phyloP scores from a whole-genome alignment of 352 stramenopile genomes.

The Phytopythium litorale region DNA sequence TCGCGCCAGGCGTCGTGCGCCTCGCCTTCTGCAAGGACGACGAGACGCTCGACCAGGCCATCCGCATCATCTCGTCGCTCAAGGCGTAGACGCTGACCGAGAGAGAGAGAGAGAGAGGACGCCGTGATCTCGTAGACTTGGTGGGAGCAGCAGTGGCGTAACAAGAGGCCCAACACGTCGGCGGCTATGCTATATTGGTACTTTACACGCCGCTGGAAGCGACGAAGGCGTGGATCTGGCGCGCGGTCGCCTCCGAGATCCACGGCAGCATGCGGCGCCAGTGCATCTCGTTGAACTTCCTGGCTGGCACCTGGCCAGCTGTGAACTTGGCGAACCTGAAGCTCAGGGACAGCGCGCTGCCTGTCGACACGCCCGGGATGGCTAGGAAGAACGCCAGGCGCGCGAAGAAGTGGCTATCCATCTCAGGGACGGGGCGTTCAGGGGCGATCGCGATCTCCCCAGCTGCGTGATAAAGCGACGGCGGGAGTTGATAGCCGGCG shows the following conservation, averaged over 20 bases:
- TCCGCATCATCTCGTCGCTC: slow-evolving; percentile 67
- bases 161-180: not conserved
- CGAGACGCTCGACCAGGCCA: slow-evolving; percentile 87
- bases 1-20: slow-evolving; percentile 77
- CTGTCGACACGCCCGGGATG: slow-evolving; percentile 45
- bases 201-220: slow-evolving; percentile 13
- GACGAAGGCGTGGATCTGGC: slow-evolving; percentile 47
- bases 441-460: too few species aligned
- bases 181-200: slow-evolving; percentile 1
- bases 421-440: not conserved
- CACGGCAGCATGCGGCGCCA: slow-evolving; percentile 84
- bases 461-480: not conserved
- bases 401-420: slow-evolving; percentile 47
- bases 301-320: slow-evolving; percentile 51
- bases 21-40: slow-evolving; percentile 98
- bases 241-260: slow-evolving; percentile 55
- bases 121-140: too few species aligned
- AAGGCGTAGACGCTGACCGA: slow-evolving; percentile 11
- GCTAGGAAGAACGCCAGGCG: slow-evolving; percentile 60
- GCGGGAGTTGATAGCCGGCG: slow-evolving; percentile 32
- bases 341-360: slow-evolving; percentile 63
- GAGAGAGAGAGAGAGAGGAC: too few species aligned
- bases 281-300: slow-evolving; percentile 85
- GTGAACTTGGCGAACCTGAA: slow-evolving; percentile 76
- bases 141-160: too few species aligned